Evolutionary conservation across 768 basidiomycete species (phyloP), one percentile per base, ranked within the genome.

Genomic region (Agaricus blazei): DNA sequence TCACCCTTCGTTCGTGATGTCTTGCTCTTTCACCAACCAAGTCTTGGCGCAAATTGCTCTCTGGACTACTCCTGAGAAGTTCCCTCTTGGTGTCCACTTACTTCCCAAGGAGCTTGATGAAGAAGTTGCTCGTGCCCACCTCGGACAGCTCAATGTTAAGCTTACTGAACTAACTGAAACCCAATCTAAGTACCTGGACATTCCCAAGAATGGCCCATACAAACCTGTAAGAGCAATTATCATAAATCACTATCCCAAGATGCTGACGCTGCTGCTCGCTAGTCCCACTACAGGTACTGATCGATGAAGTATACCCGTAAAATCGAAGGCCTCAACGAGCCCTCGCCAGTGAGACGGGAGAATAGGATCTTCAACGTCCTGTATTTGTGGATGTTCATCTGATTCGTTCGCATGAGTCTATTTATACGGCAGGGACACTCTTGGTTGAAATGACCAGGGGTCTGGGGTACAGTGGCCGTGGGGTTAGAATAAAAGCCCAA

Each of bases 1-100:
- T 55, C 96, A 99, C 75, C 96, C 97, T 34, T 98, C 96, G 42
- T 98, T 95, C 74, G 97, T 99, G 75, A 99, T 99, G 97, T 98
- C 96, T 15, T 98, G 95, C 81, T 99, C 97, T 41, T 99, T 99
- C 80, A 75, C 93, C 69, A 99, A 99, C 83, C 97, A 99, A 75
- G 91, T 94, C 59, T 81, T 99, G 65, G 96, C 96, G 29, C 95
- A 97, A 76, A 98, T 99, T 67, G 95, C 93, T 26, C 87, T 99
- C 69, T 99, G 93, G 93, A 95, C 91, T 44, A 90, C 85, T 61
- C 84, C 88, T 37, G 85, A 87, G 72, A 85, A 88, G 68, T 98
- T 98, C 85, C 88, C 90, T 49, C 82, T 98, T 64, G 97, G 97
- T 60, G 97, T 98, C 31, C 96, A 99, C 82, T 95, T 98, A 76